phyloP scores from a whole-genome alignment of 768 basidiomycete genomes.

The Termitomyces sp. region DNA sequence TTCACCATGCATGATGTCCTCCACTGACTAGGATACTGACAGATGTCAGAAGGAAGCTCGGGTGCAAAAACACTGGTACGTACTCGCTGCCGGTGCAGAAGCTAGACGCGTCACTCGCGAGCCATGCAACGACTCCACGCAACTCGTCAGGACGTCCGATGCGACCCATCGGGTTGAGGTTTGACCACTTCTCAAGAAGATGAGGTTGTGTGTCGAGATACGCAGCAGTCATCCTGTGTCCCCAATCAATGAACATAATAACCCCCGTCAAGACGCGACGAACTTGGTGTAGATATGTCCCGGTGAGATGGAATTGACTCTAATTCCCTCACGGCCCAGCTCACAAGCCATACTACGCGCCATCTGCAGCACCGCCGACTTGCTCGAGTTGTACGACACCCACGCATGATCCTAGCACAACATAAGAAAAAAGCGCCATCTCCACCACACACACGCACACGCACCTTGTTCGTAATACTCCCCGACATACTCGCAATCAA shows the following conservation, averaged over 20 bases:
- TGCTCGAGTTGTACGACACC: constrained; percentile 75
- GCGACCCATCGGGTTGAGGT: constrained; percentile 62
- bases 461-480: constrained; percentile 65
- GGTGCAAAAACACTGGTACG: constrained; percentile 20
- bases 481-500: constrained; percentile 51
- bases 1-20: constrained; percentile 60
- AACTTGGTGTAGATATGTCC: constrained; percentile 72
- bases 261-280: constrained; percentile 7
- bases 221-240: constrained; percentile 64
- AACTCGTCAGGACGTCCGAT: constrained; percentile 70
- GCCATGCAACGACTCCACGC: constrained; percentile 65
- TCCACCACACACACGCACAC: neutral
- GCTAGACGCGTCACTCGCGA: constrained; percentile 69
- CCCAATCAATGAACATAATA: neutral
- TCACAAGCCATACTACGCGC: constrained; percentile 80
- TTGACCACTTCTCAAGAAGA: constrained; percentile 61
- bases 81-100: constrained; percentile 84
- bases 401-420: constrained; percentile 53
- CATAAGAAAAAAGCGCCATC: neutral
- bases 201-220: constrained; percentile 62
- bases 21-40: constrained; percentile 54
- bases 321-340: constrained; percentile 56
- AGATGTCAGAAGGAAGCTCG: neutral
- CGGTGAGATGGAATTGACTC: constrained; percentile 73
- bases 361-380: constrained; percentile 77